These are phyloP conservation scores for Sclerotinia glacialis DNA, from an alignment of 2,329 filamentous ascomycete genomes.

Conservation along the genomic window DNA sequence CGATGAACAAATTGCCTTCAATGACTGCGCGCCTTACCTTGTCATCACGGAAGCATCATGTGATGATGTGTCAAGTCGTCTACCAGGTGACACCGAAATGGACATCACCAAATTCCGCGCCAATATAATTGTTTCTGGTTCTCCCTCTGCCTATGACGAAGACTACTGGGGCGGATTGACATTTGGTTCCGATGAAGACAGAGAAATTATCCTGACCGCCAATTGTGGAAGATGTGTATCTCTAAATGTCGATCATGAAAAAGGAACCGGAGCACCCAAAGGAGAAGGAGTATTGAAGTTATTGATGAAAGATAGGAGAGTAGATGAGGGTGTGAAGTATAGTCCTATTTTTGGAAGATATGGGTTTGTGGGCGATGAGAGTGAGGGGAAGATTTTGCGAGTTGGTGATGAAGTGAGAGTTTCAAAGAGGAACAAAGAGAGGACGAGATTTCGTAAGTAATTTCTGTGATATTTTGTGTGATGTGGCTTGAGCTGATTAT, in stretches of 20 bases:
- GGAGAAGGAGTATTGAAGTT: slow-evolving; percentile 64
- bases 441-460: slow-evolving; percentile 49
- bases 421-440: slow-evolving; percentile 44
- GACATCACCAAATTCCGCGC: slow-evolving; percentile 70
- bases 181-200: slow-evolving; percentile 38
- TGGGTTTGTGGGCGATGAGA: slow-evolving; percentile 52
- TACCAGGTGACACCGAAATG: slow-evolving; percentile 51
- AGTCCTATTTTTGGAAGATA: slow-evolving; percentile 72
- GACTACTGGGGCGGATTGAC: slow-evolving; percentile 68
- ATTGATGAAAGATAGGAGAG: slow-evolving; percentile 65
- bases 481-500: slow-evolving; percentile 1
- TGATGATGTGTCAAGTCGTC: slow-evolving; percentile 58
- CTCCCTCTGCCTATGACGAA: slow-evolving; percentile 58
- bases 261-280: slow-evolving; percentile 58
- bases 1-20: slow-evolving; percentile 61
- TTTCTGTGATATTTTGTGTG: not conserved
- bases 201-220: slow-evolving; percentile 55
- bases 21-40: slow-evolving; percentile 73
- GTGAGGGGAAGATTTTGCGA: slow-evolving; percentile 40
- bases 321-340: slow-evolving; percentile 66
- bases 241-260: slow-evolving; percentile 69
- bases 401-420: slow-evolving; percentile 51
- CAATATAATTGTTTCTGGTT: slow-evolving; percentile 66
- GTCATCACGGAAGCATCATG: slow-evolving; percentile 69
- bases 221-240: slow-evolving; percentile 69